These are phyloP conservation scores for Fragilaria crotonensis DNA, from an alignment of 108 stramenopile species.

Conservation along the genomic window DNA sequence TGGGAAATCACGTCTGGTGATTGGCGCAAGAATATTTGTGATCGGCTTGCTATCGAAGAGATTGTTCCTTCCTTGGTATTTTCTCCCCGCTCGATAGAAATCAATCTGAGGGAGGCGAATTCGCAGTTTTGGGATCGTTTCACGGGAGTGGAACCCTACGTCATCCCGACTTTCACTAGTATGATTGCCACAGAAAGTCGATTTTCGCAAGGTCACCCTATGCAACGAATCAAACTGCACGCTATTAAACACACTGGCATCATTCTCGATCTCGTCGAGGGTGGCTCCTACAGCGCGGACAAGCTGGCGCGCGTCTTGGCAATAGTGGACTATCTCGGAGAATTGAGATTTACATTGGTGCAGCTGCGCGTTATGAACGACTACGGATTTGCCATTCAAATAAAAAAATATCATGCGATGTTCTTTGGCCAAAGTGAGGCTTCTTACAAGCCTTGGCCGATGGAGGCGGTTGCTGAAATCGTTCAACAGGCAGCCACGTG, in stretches of 20 bases:
- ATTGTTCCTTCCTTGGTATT: not conserved
- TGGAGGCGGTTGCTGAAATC: not conserved
- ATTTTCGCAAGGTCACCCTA: not conserved
- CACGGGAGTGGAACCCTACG: not conserved
- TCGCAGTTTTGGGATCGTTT: constrained; percentile 1
- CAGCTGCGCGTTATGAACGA: constrained; percentile 22
- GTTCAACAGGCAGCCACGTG: not conserved
- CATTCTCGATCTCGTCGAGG: constrained; percentile 13
- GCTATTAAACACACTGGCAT: constrained; percentile 8
- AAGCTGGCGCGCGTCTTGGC: not conserved
- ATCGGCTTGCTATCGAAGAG: not conserved
- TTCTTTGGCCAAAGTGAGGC: not conserved
- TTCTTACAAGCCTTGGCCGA: not conserved
- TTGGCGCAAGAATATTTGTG: not conserved
- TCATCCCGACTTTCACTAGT: not conserved
- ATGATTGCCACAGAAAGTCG: no score
- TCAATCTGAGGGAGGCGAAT: not conserved
- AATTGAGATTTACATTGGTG: constrained; percentile 19
- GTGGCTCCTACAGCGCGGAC: not conserved
- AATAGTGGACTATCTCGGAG: constrained; percentile 1
- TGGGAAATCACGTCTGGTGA: not conserved
- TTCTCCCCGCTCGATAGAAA: not conserved
- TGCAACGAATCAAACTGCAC: not conserved
- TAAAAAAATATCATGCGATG: not conserved
- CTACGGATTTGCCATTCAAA: constrained; percentile 10